Conservation (phyloP, 257 asterid species). For the Penstemon eatonii region DNA sequence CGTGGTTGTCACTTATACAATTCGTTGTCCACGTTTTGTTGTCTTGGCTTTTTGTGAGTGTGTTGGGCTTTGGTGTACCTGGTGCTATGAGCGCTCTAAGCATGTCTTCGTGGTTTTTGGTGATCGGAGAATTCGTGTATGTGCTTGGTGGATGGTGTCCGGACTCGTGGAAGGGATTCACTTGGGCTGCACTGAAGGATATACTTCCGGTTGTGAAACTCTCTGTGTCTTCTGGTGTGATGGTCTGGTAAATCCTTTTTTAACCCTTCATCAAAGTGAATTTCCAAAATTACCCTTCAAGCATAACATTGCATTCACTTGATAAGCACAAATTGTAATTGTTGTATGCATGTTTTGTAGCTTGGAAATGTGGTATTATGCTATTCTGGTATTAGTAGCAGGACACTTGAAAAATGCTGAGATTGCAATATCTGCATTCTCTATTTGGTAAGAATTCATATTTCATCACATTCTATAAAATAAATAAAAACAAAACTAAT, state of each 20-base stretch:
- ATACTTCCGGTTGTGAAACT: conserved; percentile 74
- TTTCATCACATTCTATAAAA: not conserved
- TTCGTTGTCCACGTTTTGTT: conserved; percentile 59
- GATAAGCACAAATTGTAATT: too few species aligned
- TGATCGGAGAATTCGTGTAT: conserved; percentile 63
- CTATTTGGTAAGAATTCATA: conserved; percentile 4
- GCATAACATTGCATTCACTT: too few species aligned
- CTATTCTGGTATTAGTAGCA: conserved; percentile 2
- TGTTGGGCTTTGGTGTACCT: conserved; percentile 50
- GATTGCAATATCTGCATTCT: conserved; percentile 17
- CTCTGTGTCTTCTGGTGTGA: conserved; percentile 72
- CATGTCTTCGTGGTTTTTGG: conserved; percentile 61
- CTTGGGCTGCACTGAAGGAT: conserved; percentile 62
- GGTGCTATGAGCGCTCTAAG: conserved; percentile 76
- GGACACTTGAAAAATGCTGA: conserved; percentile 11
- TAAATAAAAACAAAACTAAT: not conserved
- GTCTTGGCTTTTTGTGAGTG: conserved; percentile 59
- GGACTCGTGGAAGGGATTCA: conserved; percentile 24
- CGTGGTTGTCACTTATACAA: conserved; percentile 54
- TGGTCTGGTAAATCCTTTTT: conserved; percentile 60
- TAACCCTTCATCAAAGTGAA: too few species aligned
- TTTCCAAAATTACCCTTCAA: too few species aligned
- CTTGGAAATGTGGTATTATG: conserved; percentile 3
- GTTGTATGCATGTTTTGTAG: too few species aligned
- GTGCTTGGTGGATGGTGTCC: conserved; percentile 85